Percentiles rank a stretch among this genome's conserved stretches.
phyloP scores from a whole-genome alignment of 2,329 filamentous ascomycete species.

The Seiridium unicorne region DNA sequence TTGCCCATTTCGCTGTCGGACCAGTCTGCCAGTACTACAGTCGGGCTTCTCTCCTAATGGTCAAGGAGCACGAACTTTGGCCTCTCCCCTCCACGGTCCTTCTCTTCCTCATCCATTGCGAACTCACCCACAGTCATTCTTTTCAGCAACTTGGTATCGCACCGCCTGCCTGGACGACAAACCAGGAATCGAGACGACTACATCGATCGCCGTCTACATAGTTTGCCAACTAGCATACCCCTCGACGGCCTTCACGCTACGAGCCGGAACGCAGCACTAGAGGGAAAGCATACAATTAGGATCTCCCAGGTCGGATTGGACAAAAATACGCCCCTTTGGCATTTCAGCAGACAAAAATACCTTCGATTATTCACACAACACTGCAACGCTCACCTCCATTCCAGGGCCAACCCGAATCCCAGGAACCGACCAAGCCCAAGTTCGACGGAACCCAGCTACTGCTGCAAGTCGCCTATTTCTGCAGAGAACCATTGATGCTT shows the following conservation, averaged over 20 bases:
- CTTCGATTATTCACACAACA: neutral
- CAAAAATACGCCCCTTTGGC: neutral
- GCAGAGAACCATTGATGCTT: slow-evolving; percentile 23
- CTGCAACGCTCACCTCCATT: neutral
- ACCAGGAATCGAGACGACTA: neutral
- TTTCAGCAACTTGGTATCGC: neutral
- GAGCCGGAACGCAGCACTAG: neutral
- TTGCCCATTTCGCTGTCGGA: neutral
- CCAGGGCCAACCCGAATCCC: neutral
- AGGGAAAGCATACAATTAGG: neutral
- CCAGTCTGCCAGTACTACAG: neutral
- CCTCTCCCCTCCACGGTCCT: neutral
- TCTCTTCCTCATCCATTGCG: neutral
- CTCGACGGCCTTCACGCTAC: too few species aligned
- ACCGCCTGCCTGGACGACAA: neutral
- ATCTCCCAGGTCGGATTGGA: neutral
- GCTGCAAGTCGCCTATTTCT: slow-evolving; percentile 23
- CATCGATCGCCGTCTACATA: too few species aligned
- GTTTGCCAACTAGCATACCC: too few species aligned
- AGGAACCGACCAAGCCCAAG: neutral
- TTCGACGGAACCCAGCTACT: slow-evolving; percentile 9
- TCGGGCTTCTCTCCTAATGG: neutral
- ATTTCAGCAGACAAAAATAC: neutral
- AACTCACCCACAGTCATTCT: slow-evolving; percentile 5
- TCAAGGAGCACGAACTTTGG: neutral